Percentiles rank a stretch among this genome's conserved stretches.
Evolutionary conservation across 768 basidiomycete genomes (phyloP).

Genomic region (Mycena galericulata): DNA sequence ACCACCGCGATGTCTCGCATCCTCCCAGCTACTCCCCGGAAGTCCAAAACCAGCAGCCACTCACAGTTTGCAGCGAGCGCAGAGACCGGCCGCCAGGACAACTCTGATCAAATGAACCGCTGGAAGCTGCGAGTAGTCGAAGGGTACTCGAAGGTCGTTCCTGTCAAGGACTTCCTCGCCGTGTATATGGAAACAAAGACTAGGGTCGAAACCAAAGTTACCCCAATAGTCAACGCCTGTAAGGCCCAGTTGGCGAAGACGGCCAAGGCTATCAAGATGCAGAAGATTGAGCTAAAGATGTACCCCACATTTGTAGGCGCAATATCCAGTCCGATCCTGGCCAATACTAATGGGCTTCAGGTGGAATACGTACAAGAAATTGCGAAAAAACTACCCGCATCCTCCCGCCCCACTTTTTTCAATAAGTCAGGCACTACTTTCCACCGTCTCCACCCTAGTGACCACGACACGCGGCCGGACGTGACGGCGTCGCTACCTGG

Average conservation of each 20-base stretch:
- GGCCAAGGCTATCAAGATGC: neutral
- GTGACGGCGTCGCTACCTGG: neutral
- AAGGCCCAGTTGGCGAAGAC: neutral
- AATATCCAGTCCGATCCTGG: no score
- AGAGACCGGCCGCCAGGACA: no score
- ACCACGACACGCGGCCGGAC: constrained; percentile 10
- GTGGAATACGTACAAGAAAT: neutral
- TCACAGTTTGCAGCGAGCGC: no score
- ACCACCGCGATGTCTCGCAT: no score
- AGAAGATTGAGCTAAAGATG: neutral
- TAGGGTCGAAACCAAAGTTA: neutral
- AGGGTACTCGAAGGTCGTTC: neutral
- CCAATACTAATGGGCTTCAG: neutral
- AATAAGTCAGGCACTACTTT: neutral
- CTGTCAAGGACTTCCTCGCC: neutral
- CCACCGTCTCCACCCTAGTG: neutral
- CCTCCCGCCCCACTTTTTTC: neutral
- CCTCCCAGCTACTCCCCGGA: no score
- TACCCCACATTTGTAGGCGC: neutral
- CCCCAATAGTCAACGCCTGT: neutral
- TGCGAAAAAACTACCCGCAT: neutral
- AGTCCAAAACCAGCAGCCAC: no score
- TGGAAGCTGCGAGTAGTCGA: neutral
- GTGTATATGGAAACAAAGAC: neutral
- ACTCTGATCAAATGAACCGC: no score